Percentiles rank a stretch among this genome's conserved stretches.
These are phyloP conservation scores for Pulveroboletus sp. DNA, from an alignment of 768 basidiomycete genomes.

Conservation along the genomic window DNA sequence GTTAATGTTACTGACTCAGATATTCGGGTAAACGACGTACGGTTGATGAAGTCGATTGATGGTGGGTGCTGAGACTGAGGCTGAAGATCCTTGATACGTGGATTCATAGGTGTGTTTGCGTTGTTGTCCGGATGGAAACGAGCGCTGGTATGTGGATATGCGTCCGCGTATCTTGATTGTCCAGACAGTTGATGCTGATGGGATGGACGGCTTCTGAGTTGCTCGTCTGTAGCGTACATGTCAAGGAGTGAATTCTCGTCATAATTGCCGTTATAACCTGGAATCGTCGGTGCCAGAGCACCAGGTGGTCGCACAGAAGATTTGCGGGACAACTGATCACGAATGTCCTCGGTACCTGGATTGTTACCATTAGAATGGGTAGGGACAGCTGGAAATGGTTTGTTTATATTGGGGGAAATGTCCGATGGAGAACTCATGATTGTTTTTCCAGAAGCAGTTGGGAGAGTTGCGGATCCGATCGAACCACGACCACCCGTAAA, in stretches of 20 bases:
- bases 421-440: constrained; percentile 15
- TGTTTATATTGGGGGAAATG: constrained; percentile 21
- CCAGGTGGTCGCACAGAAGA: constrained; percentile 28
- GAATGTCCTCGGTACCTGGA: constrained; percentile 16
- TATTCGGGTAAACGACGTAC: constrained; percentile 16
- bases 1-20: constrained; percentile 2
- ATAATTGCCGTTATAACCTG: constrained; percentile 18
- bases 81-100: constrained; percentile 20
- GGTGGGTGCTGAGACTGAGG: constrained; percentile 15
- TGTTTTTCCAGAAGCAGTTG: constrained; percentile 15
- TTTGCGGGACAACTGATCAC: constrained; percentile 17
- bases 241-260: constrained; percentile 24
- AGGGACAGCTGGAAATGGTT: constrained; percentile 30
- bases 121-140: constrained; percentile 15
- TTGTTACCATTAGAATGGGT: constrained; percentile 7
- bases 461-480: constrained; percentile 18
- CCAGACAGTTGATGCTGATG: constrained; percentile 19
- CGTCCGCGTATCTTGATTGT: constrained; percentile 20
- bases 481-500: constrained; percentile 18
- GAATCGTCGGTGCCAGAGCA: constrained; percentile 24
- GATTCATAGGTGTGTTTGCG: constrained; percentile 3
- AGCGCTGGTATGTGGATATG: constrained; percentile 6
- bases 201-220: constrained; percentile 10
- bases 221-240: constrained; percentile 20
- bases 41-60: constrained; percentile 18